Evolutionary conservation across 1,284 basidiomycete genomes (phyloP), one percentile per base, ranked within the genome.

Genomic region (Ustilago trichophora): DNA sequence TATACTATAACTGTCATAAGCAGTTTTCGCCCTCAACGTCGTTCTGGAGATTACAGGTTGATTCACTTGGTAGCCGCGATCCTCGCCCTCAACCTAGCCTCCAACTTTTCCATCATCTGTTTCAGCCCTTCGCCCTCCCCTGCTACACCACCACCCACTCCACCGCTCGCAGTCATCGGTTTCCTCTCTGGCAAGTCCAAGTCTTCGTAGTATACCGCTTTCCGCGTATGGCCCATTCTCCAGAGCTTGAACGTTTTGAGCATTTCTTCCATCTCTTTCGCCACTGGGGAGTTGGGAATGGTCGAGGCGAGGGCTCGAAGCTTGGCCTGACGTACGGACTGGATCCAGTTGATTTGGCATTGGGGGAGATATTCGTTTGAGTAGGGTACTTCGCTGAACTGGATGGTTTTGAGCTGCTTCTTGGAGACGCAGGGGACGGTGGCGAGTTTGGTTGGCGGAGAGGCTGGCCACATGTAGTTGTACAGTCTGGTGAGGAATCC

Each of bases 81-180:
- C 26, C 65, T 46, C 13, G 65, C 65, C 22, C 58, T 43, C 41
- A 68, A 56, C 34, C 65, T 55, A n/a, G 57, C 57, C 35, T 68
- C 65, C 22, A 68, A 43, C 50, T 62, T 68, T 27, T 62, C 53
- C 57, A 68, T 68, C 65, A 68, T 68, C 54, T 68, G 57, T 6
- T 57, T 44, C 36, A 68, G 24, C 0, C 57, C 46, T 31, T 68
- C 58, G 2, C 27, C 44, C 3, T 62, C 58, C 15, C 36, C 15
- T 0, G 65, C 57, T 0, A 68, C 65, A 37, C 65, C 65, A 16
- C 65, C 65, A 6, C 65, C 65, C 0, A 68, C 58, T 42, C 65
- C 65, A 13, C 65, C 65, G 12, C 56, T 60, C 21, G 65, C 65
- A n/a, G 65, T 68, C 65, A 68, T 68, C 0, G 65, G 65, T 22